These are phyloP conservation scores for Dictyophora rubrovolvata DNA, from an alignment of 768 basidiomycete genomes.

Conservation along the genomic window DNA sequence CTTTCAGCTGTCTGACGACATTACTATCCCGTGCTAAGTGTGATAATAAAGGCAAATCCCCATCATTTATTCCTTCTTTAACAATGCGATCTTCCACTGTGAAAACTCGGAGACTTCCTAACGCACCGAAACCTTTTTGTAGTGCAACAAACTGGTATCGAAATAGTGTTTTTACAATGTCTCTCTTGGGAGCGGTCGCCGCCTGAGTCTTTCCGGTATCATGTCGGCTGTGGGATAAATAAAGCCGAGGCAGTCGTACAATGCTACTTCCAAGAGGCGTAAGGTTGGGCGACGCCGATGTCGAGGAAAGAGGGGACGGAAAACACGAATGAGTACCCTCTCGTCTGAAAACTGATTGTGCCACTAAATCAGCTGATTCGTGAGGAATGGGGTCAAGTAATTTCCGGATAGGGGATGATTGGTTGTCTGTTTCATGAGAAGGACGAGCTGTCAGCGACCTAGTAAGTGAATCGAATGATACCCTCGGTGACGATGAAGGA, in stretches of 20 bases:
- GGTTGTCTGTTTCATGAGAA: constrained; percentile 39
- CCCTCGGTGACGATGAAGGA: constrained; percentile 41
- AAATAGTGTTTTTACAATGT: constrained; percentile 44
- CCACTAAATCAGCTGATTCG: background rate
- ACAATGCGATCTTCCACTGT: constrained; percentile 46
- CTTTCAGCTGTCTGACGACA: constrained; percentile 46
- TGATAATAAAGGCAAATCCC: constrained; percentile 7
- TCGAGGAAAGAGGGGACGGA: constrained; percentile 22
- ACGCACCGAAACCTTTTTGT: constrained; percentile 45
- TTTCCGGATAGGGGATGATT: constrained; percentile 26
- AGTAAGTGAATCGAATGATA: constrained; percentile 31
- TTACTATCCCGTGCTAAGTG: constrained; percentile 17
- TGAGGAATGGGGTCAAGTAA: background rate
- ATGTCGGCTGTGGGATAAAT: constrained; percentile 16
- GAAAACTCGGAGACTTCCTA: constrained; percentile 66
- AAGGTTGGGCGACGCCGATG: constrained; percentile 15
- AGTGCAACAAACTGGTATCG: constrained; percentile 52
- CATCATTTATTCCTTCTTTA: constrained; percentile 23
- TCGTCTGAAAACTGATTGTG: too few species aligned
- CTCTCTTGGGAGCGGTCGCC: constrained; percentile 16
- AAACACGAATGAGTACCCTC: constrained; percentile 24
- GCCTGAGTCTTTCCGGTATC: constrained; percentile 6
- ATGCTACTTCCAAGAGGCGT: constrained; percentile 43
- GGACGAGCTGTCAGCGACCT: constrained; percentile 36
- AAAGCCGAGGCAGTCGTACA: constrained; percentile 30